Evolutionary conservation across 768 basidiomycete genomes (phyloP).

Genomic region (Boletus coccyginus): DNA sequence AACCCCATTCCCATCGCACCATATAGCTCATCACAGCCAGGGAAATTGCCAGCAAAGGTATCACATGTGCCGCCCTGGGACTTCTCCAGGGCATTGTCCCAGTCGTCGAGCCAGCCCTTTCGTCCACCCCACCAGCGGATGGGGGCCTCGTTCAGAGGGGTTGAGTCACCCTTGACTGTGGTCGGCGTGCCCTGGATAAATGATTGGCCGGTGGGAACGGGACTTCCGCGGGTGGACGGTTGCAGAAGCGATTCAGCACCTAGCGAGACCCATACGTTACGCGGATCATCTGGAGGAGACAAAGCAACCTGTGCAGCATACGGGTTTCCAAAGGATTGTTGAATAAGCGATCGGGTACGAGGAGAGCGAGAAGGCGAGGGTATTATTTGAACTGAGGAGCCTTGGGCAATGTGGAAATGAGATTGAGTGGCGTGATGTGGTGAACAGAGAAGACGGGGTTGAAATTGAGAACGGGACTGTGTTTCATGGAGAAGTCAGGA

Average conservation of each 20-base stretch:
- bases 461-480: conserved; percentile 7
- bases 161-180: conserved; percentile 1
- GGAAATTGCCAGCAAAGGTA: not conserved
- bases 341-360: conserved; percentile 17
- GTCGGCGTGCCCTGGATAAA: not conserved
- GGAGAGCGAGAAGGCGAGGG: conserved; percentile 7
- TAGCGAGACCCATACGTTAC: conserved; percentile 9
- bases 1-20: not conserved
- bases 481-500: not conserved
- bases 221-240: not conserved
- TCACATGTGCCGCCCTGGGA: not conserved
- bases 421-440: conserved; percentile 5
- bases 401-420: not conserved
- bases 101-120: conserved; percentile 18
- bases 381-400: not conserved
- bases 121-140: conserved; percentile 21
- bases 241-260: conserved; percentile 1
- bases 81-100: conserved; percentile 7
- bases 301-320: not conserved
- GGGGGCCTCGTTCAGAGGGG: conserved; percentile 18
- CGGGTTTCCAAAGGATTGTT: conserved; percentile 10
- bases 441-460: not conserved
- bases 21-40: not conserved
- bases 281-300: not conserved
- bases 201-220: not conserved